A percentile compares a stretch with the other conserved stretches of the same genome.
phyloP scores from a whole-genome alignment of 441 rosid genomes.

The Gossypium schwendimanii region DNA sequence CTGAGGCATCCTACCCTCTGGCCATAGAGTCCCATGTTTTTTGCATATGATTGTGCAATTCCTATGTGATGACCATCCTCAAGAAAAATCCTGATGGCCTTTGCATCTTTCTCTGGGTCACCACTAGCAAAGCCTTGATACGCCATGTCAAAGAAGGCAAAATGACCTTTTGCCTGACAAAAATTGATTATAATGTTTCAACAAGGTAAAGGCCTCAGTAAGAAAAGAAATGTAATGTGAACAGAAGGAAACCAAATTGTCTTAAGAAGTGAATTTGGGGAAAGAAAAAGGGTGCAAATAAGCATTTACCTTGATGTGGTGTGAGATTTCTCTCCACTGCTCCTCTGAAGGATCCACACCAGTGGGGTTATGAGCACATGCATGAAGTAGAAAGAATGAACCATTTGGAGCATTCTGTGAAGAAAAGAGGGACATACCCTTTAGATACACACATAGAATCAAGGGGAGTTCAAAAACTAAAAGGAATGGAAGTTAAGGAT shows the following conservation, averaged over 20 bases:
- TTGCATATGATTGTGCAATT: constrained; percentile 89
- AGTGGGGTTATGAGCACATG: constrained; percentile 88
- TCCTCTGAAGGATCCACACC: constrained; percentile 94
- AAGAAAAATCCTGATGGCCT: constrained; percentile 85
- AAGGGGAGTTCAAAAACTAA: neutral
- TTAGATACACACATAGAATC: neutral
- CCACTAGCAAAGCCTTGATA: constrained; percentile 99
- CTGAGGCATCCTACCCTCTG: constrained; percentile 97
- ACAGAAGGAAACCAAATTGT: neutral
- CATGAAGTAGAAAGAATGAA: constrained; percentile 89
- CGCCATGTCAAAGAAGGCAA: constrained; percentile 95
- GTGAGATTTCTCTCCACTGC: constrained; percentile 90
- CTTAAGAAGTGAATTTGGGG: neutral
- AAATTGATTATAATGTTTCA: constrained; percentile 1
- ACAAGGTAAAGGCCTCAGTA: constrained; percentile 1
- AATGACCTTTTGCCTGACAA: constrained; percentile 69
- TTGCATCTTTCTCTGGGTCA: constrained; percentile 90
- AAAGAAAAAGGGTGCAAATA: neutral
- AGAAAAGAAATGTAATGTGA: neutral
- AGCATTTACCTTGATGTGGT: constrained; percentile 59
- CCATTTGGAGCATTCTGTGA: constrained; percentile 82
- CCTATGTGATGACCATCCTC: constrained; percentile 86
- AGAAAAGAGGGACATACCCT: neutral
- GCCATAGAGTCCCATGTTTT: constrained; percentile 98
- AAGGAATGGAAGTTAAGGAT: neutral